Evolutionary conservation across 192 early-diverging fungal genomes (phyloP).

Genomic region (Umbelopsis sp.): DNA sequence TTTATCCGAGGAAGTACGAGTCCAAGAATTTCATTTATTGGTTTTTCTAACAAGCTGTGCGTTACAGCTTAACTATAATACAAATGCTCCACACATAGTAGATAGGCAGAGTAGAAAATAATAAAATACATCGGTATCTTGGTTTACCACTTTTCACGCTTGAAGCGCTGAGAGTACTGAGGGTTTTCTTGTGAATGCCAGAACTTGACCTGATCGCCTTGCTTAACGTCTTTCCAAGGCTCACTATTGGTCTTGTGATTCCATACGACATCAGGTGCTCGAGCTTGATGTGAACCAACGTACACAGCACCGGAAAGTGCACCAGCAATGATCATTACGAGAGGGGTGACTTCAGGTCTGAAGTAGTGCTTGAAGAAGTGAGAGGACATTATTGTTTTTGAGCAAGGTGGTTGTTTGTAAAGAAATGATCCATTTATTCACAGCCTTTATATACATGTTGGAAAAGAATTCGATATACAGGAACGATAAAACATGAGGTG

Average conservation of each 20-base stretch:
- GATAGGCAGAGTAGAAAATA: neutral
- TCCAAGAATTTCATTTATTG: too few species aligned
- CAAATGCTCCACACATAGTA: neutral
- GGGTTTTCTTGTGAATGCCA: neutral
- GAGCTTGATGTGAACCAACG: constrained; percentile 17
- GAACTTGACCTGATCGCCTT: constrained; percentile 16
- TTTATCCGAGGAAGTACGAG: too few species aligned
- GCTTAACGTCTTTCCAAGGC: constrained; percentile 32
- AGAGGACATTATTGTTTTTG: constrained; percentile 13
- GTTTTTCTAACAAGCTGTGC: too few species aligned
- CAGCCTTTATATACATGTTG: neutral
- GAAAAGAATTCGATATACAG: neutral
- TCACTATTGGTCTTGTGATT: constrained; percentile 20
- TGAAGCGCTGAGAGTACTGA: constrained; percentile 8
- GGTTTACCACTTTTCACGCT: neutral
- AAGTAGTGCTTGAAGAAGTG: constrained; percentile 24
- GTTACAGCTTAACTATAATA: neutral
- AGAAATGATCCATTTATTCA: neutral
- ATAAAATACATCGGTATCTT: neutral
- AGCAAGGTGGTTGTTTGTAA: neutral
- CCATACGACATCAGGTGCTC: constrained; percentile 40
- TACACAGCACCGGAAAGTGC: constrained; percentile 29
- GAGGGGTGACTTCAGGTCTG: constrained; percentile 31
- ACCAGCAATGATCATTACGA: constrained; percentile 26
- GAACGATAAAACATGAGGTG: constrained; percentile 6